Conservation (phyloP, 345 rosid species). For the Acer negundo region DNA sequence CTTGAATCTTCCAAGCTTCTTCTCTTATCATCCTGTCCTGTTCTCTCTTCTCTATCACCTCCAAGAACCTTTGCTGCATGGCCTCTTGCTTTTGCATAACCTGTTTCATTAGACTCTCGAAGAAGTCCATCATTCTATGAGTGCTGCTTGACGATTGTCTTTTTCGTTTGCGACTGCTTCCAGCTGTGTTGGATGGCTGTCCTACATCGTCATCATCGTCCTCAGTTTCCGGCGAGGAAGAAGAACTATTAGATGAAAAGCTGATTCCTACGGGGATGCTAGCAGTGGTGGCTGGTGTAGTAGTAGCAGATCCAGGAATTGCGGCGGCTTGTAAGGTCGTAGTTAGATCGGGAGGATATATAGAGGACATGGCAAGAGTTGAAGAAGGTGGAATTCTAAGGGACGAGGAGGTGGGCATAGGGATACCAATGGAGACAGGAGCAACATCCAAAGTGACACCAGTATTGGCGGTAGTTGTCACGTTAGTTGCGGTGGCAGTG, state of each 20-base stretch:
- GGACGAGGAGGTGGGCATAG: slow-evolving; percentile 33
- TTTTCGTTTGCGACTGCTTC: slow-evolving; percentile 68
- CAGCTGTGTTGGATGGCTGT: slow-evolving; percentile 39
- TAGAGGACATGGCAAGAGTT: slow-evolving; percentile 11
- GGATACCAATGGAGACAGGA: slow-evolving; percentile 64
- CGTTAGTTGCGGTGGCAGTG: slow-evolving; percentile 22
- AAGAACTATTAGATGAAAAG: slow-evolving; percentile 67
- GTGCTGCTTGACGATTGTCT: slow-evolving; percentile 37
- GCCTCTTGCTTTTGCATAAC: slow-evolving; percentile 81
- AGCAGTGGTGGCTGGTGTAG: not conserved
- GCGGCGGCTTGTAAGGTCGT: not conserved
- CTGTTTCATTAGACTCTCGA: slow-evolving; percentile 66
- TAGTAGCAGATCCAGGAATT: slow-evolving; percentile 26
- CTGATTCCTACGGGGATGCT: slow-evolving; percentile 37
- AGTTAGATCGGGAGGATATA: slow-evolving; percentile 21
- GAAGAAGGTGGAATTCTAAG: slow-evolving; percentile 30
- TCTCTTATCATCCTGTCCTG: slow-evolving; percentile 74
- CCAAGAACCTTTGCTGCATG: slow-evolving; percentile 74
- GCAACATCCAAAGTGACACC: slow-evolving; percentile 43
- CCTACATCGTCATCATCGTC: slow-evolving; percentile 47
- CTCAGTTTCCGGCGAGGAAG: slow-evolving; percentile 58
- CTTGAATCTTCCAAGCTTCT: slow-evolving; percentile 86
- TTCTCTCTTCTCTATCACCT: slow-evolving; percentile 81
- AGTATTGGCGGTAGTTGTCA: slow-evolving; percentile 7
- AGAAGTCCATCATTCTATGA: slow-evolving; percentile 67